A percentile compares a stretch with the other conserved stretches of the same genome.
Conservation (phyloP, 164 flowering plant species). For the Santalum album region DNA sequence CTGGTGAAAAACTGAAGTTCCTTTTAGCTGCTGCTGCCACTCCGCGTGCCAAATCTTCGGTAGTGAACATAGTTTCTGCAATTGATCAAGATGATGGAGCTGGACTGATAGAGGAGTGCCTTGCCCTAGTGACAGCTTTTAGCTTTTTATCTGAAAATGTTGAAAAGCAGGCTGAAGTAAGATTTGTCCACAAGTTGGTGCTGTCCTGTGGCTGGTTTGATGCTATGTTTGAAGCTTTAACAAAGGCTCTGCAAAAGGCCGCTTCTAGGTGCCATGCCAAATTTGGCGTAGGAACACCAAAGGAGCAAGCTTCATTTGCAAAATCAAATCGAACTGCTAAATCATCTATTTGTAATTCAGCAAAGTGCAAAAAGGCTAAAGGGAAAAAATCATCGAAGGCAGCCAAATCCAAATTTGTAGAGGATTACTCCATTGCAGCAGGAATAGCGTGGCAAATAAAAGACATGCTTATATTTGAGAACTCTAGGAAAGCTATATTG, state of each 20-base stretch:
- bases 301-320: slow-evolving; percentile 16
- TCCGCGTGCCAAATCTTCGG: slow-evolving; percentile 44
- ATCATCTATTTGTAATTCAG: slow-evolving; percentile 26
- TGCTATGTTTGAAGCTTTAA: slow-evolving; percentile 49
- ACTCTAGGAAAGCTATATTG: slow-evolving; percentile 42
- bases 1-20: slow-evolving; percentile 47
- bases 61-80: slow-evolving; percentile 50
- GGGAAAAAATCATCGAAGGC: slow-evolving; percentile 19
- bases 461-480: slow-evolving; percentile 51
- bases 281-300: slow-evolving; percentile 37
- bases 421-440: slow-evolving; percentile 43
- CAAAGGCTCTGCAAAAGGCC: slow-evolving; percentile 35
- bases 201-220: slow-evolving; percentile 50
- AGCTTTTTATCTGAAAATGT: slow-evolving; percentile 37
- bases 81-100: slow-evolving; percentile 36
- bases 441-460: slow-evolving; percentile 87
- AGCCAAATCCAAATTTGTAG: slow-evolving; percentile 24
- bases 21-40: slow-evolving; percentile 49
- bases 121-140: slow-evolving; percentile 39
- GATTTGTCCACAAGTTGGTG: slow-evolving; percentile 68
- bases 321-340: slow-evolving; percentile 35
- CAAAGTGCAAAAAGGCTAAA: slow-evolving; percentile 23
- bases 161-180: slow-evolving; percentile 69
- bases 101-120: slow-evolving; percentile 47
- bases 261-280: slow-evolving; percentile 42